Evolutionary conservation across 805 yeast genomes (phyloP).

Genomic region (Ogataea salicorniae): DNA sequence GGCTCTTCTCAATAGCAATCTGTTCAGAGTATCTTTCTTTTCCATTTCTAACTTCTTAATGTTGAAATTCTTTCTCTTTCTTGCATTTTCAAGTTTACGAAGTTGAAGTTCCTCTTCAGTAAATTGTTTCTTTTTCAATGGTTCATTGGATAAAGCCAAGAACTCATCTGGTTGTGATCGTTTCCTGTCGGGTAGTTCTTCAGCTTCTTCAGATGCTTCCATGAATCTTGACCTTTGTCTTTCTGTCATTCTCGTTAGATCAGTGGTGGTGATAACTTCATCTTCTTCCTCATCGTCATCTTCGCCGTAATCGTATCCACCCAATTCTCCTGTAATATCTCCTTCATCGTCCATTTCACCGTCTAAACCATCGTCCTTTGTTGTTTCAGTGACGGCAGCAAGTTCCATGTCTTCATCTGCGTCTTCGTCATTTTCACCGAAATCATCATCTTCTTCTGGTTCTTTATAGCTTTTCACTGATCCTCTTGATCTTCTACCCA

Average conservation of each 20-base stretch:
- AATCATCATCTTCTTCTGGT: constrained; percentile 17
- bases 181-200: constrained; percentile 6
- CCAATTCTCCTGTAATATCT: constrained; percentile 10
- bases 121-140: constrained; percentile 47
- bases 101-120: constrained; percentile 82
- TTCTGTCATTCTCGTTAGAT: constrained; percentile 48
- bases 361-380: constrained; percentile 8
- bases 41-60: constrained; percentile 86
- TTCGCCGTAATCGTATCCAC: constrained; percentile 13
- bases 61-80: constrained; percentile 80
- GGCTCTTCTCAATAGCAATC: constrained; percentile 78
- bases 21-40: constrained; percentile 85
- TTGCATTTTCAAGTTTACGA: constrained; percentile 79
- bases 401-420: constrained; percentile 11
- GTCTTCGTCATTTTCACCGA: constrained; percentile 23
- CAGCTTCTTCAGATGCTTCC: constrained; percentile 28
- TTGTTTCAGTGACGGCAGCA: constrained; percentile 1
- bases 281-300: constrained; percentile 35
- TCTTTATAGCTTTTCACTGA: constrained; percentile 15
- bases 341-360: constrained; percentile 8
- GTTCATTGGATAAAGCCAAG: constrained; percentile 34
- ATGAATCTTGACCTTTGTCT: constrained; percentile 45
- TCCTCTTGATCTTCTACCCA: constrained; percentile 9
- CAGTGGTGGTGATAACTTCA: constrained; percentile 37
- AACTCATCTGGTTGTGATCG: constrained; percentile 24